Conservation (phyloP, 2,329 filamentous ascomycete genomes). For the Monosporascus sp. region DNA sequence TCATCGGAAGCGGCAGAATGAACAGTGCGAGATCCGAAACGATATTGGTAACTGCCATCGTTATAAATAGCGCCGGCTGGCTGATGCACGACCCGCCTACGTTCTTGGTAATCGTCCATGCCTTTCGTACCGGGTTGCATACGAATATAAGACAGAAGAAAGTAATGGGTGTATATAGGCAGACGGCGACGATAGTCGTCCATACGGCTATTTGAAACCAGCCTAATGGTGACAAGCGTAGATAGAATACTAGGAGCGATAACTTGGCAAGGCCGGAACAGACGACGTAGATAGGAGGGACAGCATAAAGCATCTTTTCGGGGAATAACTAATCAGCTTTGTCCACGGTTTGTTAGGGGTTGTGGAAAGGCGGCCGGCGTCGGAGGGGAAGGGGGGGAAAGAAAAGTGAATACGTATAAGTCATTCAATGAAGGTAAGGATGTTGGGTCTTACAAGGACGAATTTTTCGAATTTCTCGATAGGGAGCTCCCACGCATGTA, state of each 20-base stretch:
- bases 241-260: slow-evolving; percentile 19
- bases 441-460: neutral
- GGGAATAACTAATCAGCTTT: neutral
- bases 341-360: neutral
- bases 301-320: slow-evolving; percentile 2
- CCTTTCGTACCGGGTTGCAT: slow-evolving; percentile 16
- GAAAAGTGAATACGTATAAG: no score
- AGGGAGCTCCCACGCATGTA: slow-evolving; percentile 2
- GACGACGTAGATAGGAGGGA: slow-evolving; percentile 10
- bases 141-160: slow-evolving; percentile 12
- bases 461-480: neutral
- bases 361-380: no score
- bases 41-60: slow-evolving; percentile 34
- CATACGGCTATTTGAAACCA: slow-evolving; percentile 12
- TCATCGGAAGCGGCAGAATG: slow-evolving; percentile 32
- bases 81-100: slow-evolving; percentile 27
- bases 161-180: neutral
- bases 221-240: slow-evolving; percentile 13
- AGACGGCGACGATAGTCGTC: slow-evolving; percentile 10
- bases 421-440: neutral
- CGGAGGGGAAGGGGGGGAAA: no score
- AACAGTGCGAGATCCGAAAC: slow-evolving; percentile 34
- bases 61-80: slow-evolving; percentile 35
- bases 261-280: slow-evolving; percentile 19
- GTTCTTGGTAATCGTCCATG: slow-evolving; percentile 17